Evolutionary conservation across 345 rosid species (phyloP), one percentile per base, ranked within the genome.

Genomic region (Dimocarpus longan): DNA sequence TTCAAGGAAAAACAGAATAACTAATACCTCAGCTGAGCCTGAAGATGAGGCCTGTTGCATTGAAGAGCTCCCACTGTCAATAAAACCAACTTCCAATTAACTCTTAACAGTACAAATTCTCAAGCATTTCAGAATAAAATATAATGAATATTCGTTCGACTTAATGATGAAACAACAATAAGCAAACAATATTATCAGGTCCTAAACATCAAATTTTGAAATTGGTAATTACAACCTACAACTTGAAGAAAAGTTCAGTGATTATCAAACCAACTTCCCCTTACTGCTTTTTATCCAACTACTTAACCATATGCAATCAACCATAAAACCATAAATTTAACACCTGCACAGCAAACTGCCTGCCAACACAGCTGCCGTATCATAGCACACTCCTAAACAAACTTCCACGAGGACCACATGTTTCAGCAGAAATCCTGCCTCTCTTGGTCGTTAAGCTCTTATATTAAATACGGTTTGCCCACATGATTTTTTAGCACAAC

Each of bases 1-100:
- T 75, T 69, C 19, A 54, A 32, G 46, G 19, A 16, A 54, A 18
- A 52, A 40, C 12, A 52, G 67, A 12, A 42, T 7, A 22, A 56
- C 39, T 48, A 54, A 76, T 90, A 91, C 98, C 96, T 89, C 94
- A 66, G 84, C 70, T 32, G 89, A 82, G 37, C 80, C 76, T 70
- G 96, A 93, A 66, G 96, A 86, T 44, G 93, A 87, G 24, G 86
- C 84, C 59, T 84, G 92, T 76, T 86, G 91, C 65, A 82, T 65
- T 72, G 88, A 79, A 71, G 90, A 80, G 85, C 73, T 80, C 71
- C 77, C 77, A 76, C 92, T 90, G 90, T 72, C 74, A 82, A 82
- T 46, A 80, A 82, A 83, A 77, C 21, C 13, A 70, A 74, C 43
- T 60, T 48, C 22, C 39, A 48, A 63, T 73, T 80, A 81, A 79